These are phyloP conservation scores for Heimioporus sp. DNA, from an alignment of 768 basidiomycete species.

Conservation along the genomic window DNA sequence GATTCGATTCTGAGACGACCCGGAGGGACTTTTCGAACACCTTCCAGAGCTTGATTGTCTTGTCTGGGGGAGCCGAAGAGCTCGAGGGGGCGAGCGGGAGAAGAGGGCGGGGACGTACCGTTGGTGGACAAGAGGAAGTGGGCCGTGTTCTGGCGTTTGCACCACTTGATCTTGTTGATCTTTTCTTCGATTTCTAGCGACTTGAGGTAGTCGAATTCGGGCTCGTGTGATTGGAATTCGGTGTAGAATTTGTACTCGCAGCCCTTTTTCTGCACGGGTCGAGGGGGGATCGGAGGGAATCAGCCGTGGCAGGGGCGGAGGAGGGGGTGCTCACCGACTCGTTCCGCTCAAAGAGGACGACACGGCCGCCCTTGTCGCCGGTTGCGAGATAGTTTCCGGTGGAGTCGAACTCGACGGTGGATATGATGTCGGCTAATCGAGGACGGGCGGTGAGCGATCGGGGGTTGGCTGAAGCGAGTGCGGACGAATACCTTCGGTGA, in stretches of 20 bases:
- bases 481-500: conserved; percentile 82
- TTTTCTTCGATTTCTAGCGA: conserved; percentile 99
- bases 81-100: neutral
- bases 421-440: conserved; percentile 94
- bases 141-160: conserved; percentile 94
- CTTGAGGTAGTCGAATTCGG: conserved; percentile 99
- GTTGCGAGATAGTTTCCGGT: conserved; percentile 99
- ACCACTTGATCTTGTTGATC: conserved; percentile 99
- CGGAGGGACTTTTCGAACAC: conserved; percentile 98
- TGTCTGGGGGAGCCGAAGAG: conserved; percentile 56
- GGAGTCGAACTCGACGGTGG: conserved; percentile 99
- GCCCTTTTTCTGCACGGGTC: conserved; percentile 81
- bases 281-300: conserved; percentile 31
- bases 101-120: conserved; percentile 48
- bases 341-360: conserved; percentile 97
- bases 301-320: conserved; percentile 20
- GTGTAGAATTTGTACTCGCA: conserved; percentile 99
- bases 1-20: conserved; percentile 96
- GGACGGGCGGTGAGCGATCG: conserved; percentile 11
- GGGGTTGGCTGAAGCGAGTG: conserved; percentile 5
- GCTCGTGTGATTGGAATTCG: conserved; percentile 99
- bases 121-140: conserved; percentile 98
- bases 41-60: conserved; percentile 99
- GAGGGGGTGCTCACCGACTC: conserved; percentile 68
- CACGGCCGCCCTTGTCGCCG: conserved; percentile 98